phyloP scores from a whole-genome alignment of 169 alveolate species.

The Cystoisospora suis region DNA sequence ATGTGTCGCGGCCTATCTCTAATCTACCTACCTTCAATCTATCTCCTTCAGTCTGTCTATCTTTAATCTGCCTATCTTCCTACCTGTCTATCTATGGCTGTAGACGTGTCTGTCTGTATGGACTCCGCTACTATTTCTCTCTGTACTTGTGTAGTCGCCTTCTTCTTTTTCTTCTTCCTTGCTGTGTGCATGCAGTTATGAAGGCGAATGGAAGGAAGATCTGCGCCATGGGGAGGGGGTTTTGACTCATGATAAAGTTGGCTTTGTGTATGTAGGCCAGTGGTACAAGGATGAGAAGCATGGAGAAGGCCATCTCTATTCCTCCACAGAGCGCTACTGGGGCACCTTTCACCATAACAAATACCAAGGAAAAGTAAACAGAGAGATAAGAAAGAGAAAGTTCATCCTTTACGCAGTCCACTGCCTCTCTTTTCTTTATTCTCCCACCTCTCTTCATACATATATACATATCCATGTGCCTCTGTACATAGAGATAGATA shows the following conservation, averaged over 20 bases:
- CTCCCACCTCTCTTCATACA: background rate
- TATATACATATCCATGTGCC: background rate
- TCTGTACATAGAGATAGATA: background rate
- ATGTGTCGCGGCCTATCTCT: background rate
- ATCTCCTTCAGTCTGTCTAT: background rate
- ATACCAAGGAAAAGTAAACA: conserved; percentile 58
- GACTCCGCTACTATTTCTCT: background rate
- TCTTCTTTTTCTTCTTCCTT: background rate
- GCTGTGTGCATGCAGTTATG: conserved; percentile 56
- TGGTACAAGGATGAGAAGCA: conserved; percentile 60
- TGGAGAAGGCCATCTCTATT: conserved; percentile 64
- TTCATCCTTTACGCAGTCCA: no score
- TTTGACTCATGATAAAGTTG: conserved; percentile 40
- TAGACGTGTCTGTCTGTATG: background rate
- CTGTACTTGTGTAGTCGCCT: background rate
- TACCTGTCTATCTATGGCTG: background rate
- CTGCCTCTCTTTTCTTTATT: no score
- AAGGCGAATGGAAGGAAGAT: conserved; percentile 66
- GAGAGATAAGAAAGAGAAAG: no score
- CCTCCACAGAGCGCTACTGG: conserved; percentile 58
- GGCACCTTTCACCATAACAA: conserved; percentile 61
- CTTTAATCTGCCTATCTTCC: background rate
- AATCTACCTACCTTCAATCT: background rate
- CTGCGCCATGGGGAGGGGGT: conserved; percentile 67
- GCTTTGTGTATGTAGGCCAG: conserved; percentile 65